Evolutionary conservation across 2,329 filamentous ascomycete genomes (phyloP).

Genomic region (Lachnellula arida): DNA sequence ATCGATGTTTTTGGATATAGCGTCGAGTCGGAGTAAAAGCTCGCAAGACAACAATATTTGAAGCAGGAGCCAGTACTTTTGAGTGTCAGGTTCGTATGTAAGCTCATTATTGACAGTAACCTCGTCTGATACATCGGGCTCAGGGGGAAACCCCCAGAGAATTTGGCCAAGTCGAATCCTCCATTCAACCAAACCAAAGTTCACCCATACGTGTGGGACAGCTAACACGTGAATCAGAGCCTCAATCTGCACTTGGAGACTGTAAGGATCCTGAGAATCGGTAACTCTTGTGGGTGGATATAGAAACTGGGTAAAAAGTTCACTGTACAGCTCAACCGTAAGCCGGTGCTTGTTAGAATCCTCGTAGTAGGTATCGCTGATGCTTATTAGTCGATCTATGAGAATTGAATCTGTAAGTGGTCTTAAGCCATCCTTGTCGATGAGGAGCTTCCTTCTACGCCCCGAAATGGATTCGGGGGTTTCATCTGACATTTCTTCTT

Average conservation of each 20-base stretch:
- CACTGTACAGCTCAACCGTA: constrained; percentile 55
- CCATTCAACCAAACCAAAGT: constrained; percentile 72
- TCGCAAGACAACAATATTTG: constrained; percentile 63
- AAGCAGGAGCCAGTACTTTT: constrained; percentile 63
- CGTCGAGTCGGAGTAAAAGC: constrained; percentile 59
- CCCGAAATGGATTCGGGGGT: constrained; percentile 16
- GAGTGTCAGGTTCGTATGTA: constrained; percentile 50
- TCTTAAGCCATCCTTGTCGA: constrained; percentile 40
- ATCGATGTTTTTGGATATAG: constrained; percentile 57
- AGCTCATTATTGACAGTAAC: constrained; percentile 47
- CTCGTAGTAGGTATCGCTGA: constrained; percentile 51
- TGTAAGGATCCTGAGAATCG: constrained; percentile 54
- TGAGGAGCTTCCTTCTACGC: constrained; percentile 24
- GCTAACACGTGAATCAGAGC: constrained; percentile 62
- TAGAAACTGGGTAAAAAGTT: constrained; percentile 56
- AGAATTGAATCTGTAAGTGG: constrained; percentile 53
- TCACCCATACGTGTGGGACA: constrained; percentile 64
- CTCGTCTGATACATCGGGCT: constrained; percentile 47
- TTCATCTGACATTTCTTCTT: constrained; percentile 13
- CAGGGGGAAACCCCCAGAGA: constrained; percentile 55
- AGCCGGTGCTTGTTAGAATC: constrained; percentile 46
- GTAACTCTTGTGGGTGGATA: constrained; percentile 52
- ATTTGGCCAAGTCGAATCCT: constrained; percentile 68
- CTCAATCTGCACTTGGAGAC: constrained; percentile 65
- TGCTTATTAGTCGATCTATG: constrained; percentile 50